Evolutionary conservation across 192 early-diverging fungal species (phyloP).

Genomic region (Linnemannia schmuckeri): DNA sequence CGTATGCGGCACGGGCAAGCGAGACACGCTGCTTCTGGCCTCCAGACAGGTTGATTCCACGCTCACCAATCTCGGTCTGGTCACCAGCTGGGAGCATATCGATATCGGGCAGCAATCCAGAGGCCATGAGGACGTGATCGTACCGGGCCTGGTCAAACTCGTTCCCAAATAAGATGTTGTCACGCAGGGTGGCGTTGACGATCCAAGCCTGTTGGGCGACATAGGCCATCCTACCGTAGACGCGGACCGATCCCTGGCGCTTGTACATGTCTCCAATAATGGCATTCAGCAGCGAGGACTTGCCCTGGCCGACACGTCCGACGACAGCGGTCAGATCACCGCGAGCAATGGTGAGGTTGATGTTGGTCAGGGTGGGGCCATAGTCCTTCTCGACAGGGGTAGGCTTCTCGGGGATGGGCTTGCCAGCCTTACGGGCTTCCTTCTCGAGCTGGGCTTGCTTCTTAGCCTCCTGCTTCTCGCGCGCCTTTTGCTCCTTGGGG

Average conservation of each 20-base stretch:
- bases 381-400: conserved; percentile 40
- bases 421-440: conserved; percentile 41
- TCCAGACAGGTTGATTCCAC: conserved; percentile 91
- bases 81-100: conserved; percentile 89
- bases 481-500: conserved; percentile 18
- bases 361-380: conserved; percentile 31
- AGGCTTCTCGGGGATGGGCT: conserved; percentile 23
- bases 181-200: conserved; percentile 90
- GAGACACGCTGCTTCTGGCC: conserved; percentile 88
- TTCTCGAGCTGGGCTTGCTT: conserved; percentile 36
- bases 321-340: conserved; percentile 54
- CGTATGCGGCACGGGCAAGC: conserved; percentile 84
- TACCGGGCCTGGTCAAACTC: conserved; percentile 81
- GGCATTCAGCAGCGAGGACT: conserved; percentile 61
- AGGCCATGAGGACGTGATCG: conserved; percentile 77
- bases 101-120: conserved; percentile 87
- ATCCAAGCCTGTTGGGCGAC: conserved; percentile 84
- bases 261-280: conserved; percentile 93
- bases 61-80: conserved; percentile 91
- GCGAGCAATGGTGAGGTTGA: conserved; percentile 46
- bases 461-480: conserved; percentile 36
- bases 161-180: conserved; percentile 94
- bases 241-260: conserved; percentile 68
- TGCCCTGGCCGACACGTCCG: conserved; percentile 62
- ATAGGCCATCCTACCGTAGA: conserved; percentile 78